These are phyloP conservation scores for Podospora pseudopauciseta DNA, from an alignment of 495 filamentous ascomycete genomes.

Conservation along the genomic window DNA sequence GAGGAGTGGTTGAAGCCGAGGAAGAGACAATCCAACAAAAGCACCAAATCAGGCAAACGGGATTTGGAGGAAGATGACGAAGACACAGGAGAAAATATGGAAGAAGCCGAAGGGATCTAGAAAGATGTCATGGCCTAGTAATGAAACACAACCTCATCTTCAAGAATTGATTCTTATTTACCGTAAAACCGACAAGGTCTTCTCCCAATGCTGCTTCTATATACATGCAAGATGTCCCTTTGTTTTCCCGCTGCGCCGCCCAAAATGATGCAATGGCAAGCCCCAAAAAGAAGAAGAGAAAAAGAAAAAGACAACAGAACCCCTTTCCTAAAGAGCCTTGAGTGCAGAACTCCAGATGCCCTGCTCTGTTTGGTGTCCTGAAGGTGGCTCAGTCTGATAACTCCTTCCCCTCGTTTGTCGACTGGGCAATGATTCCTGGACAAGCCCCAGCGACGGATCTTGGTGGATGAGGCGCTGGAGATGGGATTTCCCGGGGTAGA, in stretches of 20 bases:
- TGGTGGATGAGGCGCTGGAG: background rate
- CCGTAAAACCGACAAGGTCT: background rate
- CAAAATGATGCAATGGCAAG: background rate
- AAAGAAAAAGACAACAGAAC: background rate
- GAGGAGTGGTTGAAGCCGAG: constrained; percentile 85
- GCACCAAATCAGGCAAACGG: constrained; percentile 25
- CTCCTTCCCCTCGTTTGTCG: background rate
- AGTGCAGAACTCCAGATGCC: background rate
- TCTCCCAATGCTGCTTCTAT: background rate
- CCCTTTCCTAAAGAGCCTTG: background rate
- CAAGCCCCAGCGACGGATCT: background rate
- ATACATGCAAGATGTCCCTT: background rate
- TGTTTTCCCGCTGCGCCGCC: background rate
- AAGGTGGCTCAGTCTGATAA: background rate
- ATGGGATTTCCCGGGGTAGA: background rate
- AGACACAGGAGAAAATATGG: background rate
- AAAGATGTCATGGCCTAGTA: background rate
- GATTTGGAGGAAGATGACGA: constrained; percentile 3
- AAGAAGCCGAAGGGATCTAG: constrained; percentile 1
- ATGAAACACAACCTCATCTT: too few relatives aligned
- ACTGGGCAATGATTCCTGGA: background rate
- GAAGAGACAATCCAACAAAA: constrained; percentile 62
- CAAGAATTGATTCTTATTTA: background rate
- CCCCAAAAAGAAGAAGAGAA: background rate
- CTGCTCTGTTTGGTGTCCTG: background rate